Evolutionary conservation across 164 flowering plant genomes (phyloP).

Genomic region (Aristolochia californica): DNA sequence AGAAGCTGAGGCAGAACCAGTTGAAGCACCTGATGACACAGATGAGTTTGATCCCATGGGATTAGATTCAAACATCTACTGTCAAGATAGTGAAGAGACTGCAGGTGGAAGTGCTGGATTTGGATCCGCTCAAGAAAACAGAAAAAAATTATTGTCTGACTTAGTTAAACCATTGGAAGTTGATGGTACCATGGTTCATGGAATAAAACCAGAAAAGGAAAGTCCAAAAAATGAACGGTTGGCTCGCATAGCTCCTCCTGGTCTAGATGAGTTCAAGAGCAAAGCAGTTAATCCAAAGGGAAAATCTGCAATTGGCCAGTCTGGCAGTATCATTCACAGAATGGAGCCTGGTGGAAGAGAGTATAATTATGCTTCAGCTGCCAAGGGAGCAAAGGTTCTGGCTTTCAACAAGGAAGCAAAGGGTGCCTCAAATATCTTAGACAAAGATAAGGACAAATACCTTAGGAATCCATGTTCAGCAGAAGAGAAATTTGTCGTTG

Average conservation of each 20-base stretch:
- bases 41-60: slow-evolving; percentile 9
- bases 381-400: slow-evolving; percentile 92
- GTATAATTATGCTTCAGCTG: slow-evolving; percentile 89
- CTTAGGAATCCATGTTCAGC: slow-evolving; percentile 94
- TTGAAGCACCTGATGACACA: slow-evolving; percentile 9
- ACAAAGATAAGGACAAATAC: slow-evolving; percentile 88
- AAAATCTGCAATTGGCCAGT: slow-evolving; percentile 33
- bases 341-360: slow-evolving; percentile 81
- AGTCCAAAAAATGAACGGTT: slow-evolving; percentile 29
- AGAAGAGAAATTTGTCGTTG: slow-evolving; percentile 78
- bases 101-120: slow-evolving; percentile 4
- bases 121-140: slow-evolving; percentile 11
- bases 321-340: slow-evolving; percentile 55
- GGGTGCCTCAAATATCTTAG: slow-evolving; percentile 73
- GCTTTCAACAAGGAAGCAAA: slow-evolving; percentile 85
- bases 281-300: slow-evolving; percentile 50
- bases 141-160: background rate
- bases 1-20: slow-evolving; percentile 21
- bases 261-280: slow-evolving; percentile 89
- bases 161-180: too few relatives aligned
- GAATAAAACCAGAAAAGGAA: slow-evolving; percentile 23
- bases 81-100: slow-evolving; percentile 10
- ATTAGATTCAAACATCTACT: slow-evolving; percentile 10
- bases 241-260: slow-evolving; percentile 44
- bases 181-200: background rate